Evolutionary conservation across 495 filamentous ascomycete species (phyloP), one percentile per base, ranked within the genome.

Genomic region (Hypoxylon fragiforme): DNA sequence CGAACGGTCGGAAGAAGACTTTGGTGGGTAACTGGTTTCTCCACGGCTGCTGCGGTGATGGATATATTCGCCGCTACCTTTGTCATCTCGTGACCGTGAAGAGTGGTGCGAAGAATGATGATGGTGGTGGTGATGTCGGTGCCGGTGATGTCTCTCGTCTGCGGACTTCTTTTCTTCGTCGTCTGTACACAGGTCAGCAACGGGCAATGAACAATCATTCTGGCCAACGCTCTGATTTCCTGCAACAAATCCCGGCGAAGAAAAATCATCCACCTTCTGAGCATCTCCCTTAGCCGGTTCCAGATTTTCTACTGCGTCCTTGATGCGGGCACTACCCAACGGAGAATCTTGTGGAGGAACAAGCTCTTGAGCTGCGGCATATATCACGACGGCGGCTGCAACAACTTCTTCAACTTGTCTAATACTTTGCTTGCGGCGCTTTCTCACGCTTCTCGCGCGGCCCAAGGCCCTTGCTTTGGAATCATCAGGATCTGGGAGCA

Each of bases 151-250:
- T 28, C 65, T 56, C 34, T 69, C 72, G 18, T 75, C 72, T 22
- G 61, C 38, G 11, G 60, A 46, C 49, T 68, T 70, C 51, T 63
- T 71, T 40, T 54, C 60, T 65, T 73, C 71, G 64, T 77, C 70
- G 60, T 70, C 72, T 76, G 70, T 64, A 64, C 54, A 71, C 63
- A 71, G 66, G 73, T 76, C 73, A 77, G 73, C 66, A 71, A 74
- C 71, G 64, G 65, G 61, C 47, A 48, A 35, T 60, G 60, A 60
- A 57, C 54, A 12, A 45, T 60, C 61, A 60, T 50, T 57, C 54
- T 60, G 52, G 42, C 60, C 57, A 57, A 53, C 50, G 50, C 51
- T 61, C 40, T 50, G 54, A 50, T 62, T 60, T 42, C 44, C 50
- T 62, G 52, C 31, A 42, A 47, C 36, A 61, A 35, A 37, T 46